Evolutionary conservation across 306 rosid genomes (phyloP).

Genomic region (Geum urbanum): DNA sequence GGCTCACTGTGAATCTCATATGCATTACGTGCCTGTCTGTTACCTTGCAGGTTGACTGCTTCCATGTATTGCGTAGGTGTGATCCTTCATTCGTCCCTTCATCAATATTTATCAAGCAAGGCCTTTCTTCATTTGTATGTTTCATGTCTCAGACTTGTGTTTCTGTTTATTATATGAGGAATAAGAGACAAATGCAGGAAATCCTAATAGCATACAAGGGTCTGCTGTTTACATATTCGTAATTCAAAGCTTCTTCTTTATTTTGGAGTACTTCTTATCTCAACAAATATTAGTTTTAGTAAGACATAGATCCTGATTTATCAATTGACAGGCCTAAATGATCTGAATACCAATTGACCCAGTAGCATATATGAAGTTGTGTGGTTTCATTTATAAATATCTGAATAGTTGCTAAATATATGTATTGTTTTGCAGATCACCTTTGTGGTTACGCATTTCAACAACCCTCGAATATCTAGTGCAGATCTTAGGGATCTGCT

Average conservation of each 20-base stretch:
- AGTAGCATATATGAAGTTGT: background rate
- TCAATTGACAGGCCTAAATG: background rate
- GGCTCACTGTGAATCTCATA: constrained; percentile 2
- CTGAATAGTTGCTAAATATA: constrained; percentile 9
- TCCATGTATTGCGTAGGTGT: constrained; percentile 92
- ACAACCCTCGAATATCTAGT: constrained; percentile 90
- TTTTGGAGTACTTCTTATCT: background rate
- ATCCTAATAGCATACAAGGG: too few relatives aligned
- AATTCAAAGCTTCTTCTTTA: too few relatives aligned
- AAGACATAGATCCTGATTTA: background rate
- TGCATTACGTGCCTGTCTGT: constrained; percentile 15
- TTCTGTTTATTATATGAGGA: background rate
- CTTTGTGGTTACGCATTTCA: constrained; percentile 89
- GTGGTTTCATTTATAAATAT: background rate
- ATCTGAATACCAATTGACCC: background rate
- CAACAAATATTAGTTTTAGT: background rate
- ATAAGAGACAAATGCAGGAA: too few relatives aligned
- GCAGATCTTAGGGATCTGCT: constrained; percentile 94
- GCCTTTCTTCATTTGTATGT: constrained; percentile 91
- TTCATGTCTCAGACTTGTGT: constrained; percentile 19
- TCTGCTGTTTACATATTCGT: too few relatives aligned
- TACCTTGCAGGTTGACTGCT: constrained; percentile 82
- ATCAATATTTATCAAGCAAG: constrained; percentile 75
- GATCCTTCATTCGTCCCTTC: constrained; percentile 95
- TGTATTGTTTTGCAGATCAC: constrained; percentile 62